Evolutionary conservation across 371 early-diverging fungal genomes (phyloP).

Genomic region (Circinella umbellata): DNA sequence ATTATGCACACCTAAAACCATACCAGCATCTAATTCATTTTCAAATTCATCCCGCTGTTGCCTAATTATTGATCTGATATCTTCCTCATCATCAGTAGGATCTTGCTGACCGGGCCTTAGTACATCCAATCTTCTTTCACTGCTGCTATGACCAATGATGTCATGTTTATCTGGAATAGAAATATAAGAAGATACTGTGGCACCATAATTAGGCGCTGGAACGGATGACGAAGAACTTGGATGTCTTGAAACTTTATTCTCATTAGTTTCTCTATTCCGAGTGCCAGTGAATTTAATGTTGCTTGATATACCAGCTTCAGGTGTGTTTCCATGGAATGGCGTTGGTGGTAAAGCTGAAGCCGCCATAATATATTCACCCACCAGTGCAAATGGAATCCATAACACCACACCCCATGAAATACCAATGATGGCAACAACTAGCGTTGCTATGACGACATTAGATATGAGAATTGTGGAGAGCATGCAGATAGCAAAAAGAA

Average conservation of each 20-base stretch:
- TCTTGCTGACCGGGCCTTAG: too few relatives aligned
- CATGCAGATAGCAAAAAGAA: slow-evolving; percentile 56
- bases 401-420: slow-evolving; percentile 68
- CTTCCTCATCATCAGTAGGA: not conserved
- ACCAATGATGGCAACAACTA: slow-evolving; percentile 59
- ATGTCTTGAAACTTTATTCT: too few relatives aligned
- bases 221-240: not conserved
- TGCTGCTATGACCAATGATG: too few relatives aligned
- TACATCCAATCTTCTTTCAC: too few relatives aligned
- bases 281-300: too few relatives aligned
- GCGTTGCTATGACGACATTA: slow-evolving; percentile 44
- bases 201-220: slow-evolving; percentile 4
- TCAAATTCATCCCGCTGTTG: not conserved
- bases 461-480: slow-evolving; percentile 52
- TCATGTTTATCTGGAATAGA: too few relatives aligned
- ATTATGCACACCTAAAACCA: slow-evolving; percentile 75
- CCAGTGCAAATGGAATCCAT: slow-evolving; percentile 75
- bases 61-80: not conserved
- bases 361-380: slow-evolving; percentile 61
- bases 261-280: too few relatives aligned
- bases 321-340: too few relatives aligned
- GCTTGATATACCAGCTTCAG: too few relatives aligned
- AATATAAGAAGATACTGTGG: not conserved
- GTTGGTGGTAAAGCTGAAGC: not conserved
- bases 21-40: slow-evolving; percentile 42